A percentile compares a stretch with the other conserved stretches of the same genome.
phyloP scores from a whole-genome alignment of 2,329 filamentous ascomycete genomes.

The Clathrospora elynae region DNA sequence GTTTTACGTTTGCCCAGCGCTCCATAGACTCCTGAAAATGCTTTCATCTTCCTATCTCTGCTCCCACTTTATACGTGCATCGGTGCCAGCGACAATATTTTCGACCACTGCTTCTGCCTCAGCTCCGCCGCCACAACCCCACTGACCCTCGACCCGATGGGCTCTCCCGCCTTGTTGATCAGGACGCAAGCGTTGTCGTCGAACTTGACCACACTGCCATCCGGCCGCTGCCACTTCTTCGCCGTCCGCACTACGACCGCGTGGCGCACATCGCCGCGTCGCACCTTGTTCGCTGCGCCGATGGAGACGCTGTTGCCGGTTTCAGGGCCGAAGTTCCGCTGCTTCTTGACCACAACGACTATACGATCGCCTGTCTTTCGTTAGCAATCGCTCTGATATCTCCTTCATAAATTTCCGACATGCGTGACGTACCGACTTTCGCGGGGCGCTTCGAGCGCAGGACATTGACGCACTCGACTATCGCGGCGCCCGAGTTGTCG shows the following conservation, averaged over 20 bases:
- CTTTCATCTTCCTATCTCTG: constrained; percentile 4
- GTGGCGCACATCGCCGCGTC: constrained; percentile 93
- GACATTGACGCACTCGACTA: constrained; percentile 95
- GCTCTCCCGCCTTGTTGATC: constrained; percentile 95
- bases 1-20: constrained; percentile 30
- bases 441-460: constrained; percentile 88
- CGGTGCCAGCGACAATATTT: constrained; percentile 94
- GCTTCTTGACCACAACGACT: constrained; percentile 96
- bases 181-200: constrained; percentile 98
- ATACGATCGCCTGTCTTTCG: constrained; percentile 79
- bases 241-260: constrained; percentile 91
- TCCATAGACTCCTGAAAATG: constrained; percentile 14
- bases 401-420: neutral
- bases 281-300: constrained; percentile 85
- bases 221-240: constrained; percentile 83
- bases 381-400: constrained; percentile 14
- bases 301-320: constrained; percentile 73
- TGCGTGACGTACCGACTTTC: constrained; percentile 72
- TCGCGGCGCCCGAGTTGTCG: constrained; percentile 97
- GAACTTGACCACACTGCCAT: constrained; percentile 89
- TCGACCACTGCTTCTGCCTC: constrained; percentile 93
- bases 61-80: constrained; percentile 65
- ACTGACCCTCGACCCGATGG: constrained; percentile 77
- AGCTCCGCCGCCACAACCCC: constrained; percentile 88
- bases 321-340: constrained; percentile 76